These are phyloP conservation scores for Kodamaea leandrae DNA, from an alignment of 805 yeast species.

Conservation along the genomic window DNA sequence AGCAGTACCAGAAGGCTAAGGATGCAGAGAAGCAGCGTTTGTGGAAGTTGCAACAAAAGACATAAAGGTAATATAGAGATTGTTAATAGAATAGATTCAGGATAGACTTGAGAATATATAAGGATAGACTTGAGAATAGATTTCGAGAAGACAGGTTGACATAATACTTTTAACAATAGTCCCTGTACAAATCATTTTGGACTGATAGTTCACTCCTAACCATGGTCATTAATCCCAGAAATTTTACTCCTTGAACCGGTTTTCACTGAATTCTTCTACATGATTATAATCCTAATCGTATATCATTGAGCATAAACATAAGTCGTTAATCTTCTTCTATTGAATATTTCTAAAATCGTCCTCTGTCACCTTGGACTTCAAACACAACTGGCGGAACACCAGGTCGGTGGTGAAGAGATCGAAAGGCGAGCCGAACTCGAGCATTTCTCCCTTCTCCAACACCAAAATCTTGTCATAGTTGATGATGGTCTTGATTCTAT, in stretches of 20 bases:
- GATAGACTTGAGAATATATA: not conserved
- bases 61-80: no score
- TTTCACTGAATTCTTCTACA: no score
- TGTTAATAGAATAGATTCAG: not conserved
- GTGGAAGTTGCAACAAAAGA: slow-evolving; percentile 15
- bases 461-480: slow-evolving; percentile 78
- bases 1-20: slow-evolving; percentile 44
- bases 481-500: slow-evolving; percentile 70
- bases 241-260: no score
- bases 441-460: slow-evolving; percentile 74
- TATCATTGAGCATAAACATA: no score
- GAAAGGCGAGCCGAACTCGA: slow-evolving; percentile 72
- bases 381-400: slow-evolving; percentile 69
- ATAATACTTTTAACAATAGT: no score
- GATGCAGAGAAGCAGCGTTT: slow-evolving; percentile 29
- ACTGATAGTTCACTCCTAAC: no score
- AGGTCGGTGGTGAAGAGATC: slow-evolving; percentile 51
- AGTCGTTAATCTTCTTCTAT: no score
- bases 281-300: no score
- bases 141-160: no score
- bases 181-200: no score
- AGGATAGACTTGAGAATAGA: not conserved
- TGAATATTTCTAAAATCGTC: no score
- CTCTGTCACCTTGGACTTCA: slow-evolving; percentile 40
- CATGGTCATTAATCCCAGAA: no score